Percentiles rank a stretch among this genome's conserved stretches.
These are phyloP conservation scores for Colletotrichum cereale DNA, from an alignment of 2,329 filamentous ascomycete species.

Conservation along the genomic window DNA sequence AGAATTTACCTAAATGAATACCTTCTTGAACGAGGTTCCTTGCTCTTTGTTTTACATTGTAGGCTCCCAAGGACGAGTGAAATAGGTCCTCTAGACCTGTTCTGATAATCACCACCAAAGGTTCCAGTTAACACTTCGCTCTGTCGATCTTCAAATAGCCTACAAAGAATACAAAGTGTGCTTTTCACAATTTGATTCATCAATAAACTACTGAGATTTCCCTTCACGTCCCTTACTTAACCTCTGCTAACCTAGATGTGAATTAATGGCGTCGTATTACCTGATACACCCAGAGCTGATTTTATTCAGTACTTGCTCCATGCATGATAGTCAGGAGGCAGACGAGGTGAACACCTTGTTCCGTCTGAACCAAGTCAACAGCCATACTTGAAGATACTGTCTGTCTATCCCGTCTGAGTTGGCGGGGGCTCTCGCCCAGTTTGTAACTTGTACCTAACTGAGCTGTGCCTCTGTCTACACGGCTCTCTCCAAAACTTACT, in stretches of 20 bases:
- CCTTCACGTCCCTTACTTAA: neutral
- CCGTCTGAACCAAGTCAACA: neutral
- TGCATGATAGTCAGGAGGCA: neutral
- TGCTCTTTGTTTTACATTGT: neutral
- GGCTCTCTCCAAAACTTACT: neutral
- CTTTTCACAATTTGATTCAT: neutral
- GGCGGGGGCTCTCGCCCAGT: neutral
- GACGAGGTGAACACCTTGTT: neutral
- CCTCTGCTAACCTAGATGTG: neutral
- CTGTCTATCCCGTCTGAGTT: neutral
- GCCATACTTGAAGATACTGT: neutral
- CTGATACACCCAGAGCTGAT: neutral
- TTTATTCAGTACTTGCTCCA: neutral
- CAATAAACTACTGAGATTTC: neutral
- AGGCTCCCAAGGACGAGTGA: neutral
- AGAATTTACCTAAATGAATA: neutral
- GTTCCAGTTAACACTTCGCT: neutral
- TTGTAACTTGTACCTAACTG: neutral
- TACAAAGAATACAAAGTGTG: neutral
- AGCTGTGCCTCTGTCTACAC: neutral
- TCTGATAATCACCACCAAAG: neutral
- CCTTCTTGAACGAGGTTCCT: neutral
- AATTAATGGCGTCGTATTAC: neutral
- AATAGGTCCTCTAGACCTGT: neutral
- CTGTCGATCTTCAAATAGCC: too few species aligned